These are phyloP conservation scores for Aspergillus baeticus DNA, from an alignment of 495 filamentous ascomycete species.

Conservation along the genomic window DNA sequence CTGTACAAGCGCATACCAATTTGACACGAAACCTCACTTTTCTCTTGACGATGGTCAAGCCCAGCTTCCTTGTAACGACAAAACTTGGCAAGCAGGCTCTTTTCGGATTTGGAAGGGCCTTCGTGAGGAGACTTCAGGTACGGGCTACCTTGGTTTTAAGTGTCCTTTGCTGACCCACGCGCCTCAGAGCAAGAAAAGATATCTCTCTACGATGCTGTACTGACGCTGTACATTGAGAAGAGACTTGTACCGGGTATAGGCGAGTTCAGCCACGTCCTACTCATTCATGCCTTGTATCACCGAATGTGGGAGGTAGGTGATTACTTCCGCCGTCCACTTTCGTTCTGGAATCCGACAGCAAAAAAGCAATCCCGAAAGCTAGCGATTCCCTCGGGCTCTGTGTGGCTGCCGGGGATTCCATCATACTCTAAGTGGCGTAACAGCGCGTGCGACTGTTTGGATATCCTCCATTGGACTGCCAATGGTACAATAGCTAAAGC, in stretches of 20 bases:
- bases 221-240: slow-evolving; percentile 53
- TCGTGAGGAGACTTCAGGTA: slow-evolving; percentile 28
- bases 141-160: background rate
- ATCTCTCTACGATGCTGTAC: slow-evolving; percentile 44
- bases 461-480: slow-evolving; percentile 55
- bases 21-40: slow-evolving; percentile 35
- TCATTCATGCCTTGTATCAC: slow-evolving; percentile 51
- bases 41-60: slow-evolving; percentile 43
- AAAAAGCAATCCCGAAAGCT: slow-evolving; percentile 40
- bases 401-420: slow-evolving; percentile 52
- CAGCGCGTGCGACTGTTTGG: slow-evolving; percentile 52
- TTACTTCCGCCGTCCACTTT: slow-evolving; percentile 45
- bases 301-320: slow-evolving; percentile 52
- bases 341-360: slow-evolving; percentile 50
- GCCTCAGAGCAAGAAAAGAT: slow-evolving; percentile 24
- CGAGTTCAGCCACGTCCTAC: slow-evolving; percentile 48
- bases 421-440: slow-evolving; percentile 56
- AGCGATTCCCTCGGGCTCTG: slow-evolving; percentile 35
- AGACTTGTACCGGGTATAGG: slow-evolving; percentile 37
- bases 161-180: slow-evolving; percentile 6
- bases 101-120: slow-evolving; percentile 38
- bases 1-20: slow-evolving; percentile 44
- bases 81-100: slow-evolving; percentile 42
- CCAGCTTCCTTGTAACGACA: slow-evolving; percentile 45
- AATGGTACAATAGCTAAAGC: slow-evolving; percentile 46